A percentile compares a stretch with the other conserved stretches of the same genome.
These are phyloP conservation scores for Chlorella variabilis DNA, from an alignment of 163 green algal genomes.

Conservation along the genomic window DNA sequence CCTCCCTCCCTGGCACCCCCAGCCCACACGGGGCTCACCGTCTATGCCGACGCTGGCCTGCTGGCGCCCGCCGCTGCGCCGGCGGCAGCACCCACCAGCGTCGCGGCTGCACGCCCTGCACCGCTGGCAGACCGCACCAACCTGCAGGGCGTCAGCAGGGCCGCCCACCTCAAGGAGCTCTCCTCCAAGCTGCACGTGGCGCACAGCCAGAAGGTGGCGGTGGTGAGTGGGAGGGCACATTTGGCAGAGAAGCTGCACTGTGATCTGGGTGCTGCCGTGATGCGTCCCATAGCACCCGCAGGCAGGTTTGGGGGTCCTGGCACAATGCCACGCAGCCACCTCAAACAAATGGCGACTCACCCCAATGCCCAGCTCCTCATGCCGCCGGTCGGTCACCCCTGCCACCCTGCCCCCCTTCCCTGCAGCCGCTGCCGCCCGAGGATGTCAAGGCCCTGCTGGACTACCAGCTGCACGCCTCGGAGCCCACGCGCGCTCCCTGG, in stretches of 20 bases:
- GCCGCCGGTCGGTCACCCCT: not conserved
- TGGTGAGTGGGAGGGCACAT: too few species aligned
- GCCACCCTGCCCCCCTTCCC: too few species aligned
- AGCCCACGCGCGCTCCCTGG: constrained; percentile 13
- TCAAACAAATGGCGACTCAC: too few species aligned
- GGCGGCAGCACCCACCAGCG: not conserved
- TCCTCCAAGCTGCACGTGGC: constrained; percentile 29
- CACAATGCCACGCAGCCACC: too few species aligned
- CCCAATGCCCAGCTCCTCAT: not conserved
- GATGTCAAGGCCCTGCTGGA: constrained; percentile 7
- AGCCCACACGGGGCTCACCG: too few species aligned
- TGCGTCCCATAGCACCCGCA: too few species aligned
- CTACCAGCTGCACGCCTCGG: not conserved
- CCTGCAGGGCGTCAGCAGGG: not conserved
- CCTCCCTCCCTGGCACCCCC: not conserved
- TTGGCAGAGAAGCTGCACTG: too few species aligned
- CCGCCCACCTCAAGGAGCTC: not conserved
- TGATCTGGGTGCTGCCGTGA: too few species aligned
- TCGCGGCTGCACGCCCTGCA: not conserved
- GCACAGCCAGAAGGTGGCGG: not conserved
- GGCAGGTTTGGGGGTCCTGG: too few species aligned
- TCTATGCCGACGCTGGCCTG: not conserved
- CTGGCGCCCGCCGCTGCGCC: not conserved
- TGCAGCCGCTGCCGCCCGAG: not conserved
- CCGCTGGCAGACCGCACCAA: constrained; percentile 19